Conservation (phyloP, 164 flowering plant species). For the Chloranthus sessilifolius region DNA sequence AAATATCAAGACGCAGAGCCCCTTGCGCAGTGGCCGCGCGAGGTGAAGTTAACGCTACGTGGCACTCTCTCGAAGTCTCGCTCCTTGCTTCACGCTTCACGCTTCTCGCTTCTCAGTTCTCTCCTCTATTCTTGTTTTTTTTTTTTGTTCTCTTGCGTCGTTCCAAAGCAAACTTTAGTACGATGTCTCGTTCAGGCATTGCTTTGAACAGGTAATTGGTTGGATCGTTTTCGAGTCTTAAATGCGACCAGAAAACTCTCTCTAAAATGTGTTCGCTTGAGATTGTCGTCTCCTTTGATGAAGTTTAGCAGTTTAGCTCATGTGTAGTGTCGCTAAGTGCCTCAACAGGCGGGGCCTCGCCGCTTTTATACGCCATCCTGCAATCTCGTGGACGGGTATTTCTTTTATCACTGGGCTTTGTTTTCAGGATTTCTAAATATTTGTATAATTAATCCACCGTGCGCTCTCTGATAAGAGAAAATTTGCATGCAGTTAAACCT, state of each 20-base stretch:
- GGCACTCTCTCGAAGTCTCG: background rate
- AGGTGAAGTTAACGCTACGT: background rate
- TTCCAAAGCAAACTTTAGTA: too few relatives aligned
- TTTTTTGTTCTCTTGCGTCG: too few relatives aligned
- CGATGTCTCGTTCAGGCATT: too few relatives aligned
- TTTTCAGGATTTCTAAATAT: background rate
- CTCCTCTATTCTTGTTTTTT: too few relatives aligned
- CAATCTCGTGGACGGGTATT: constrained; percentile 19
- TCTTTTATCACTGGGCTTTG: background rate
- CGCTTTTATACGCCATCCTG: constrained; percentile 14
- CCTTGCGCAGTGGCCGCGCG: background rate
- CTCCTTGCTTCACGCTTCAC: background rate
- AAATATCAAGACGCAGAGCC: too few relatives aligned
- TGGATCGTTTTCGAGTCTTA: too few relatives aligned
- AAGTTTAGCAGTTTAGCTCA: too few relatives aligned
- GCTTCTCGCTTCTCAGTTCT: too few relatives aligned
- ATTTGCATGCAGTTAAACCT: background rate
- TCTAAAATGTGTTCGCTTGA: too few relatives aligned
- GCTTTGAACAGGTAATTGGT: too few relatives aligned
- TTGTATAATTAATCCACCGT: background rate
- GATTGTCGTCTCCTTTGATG: too few relatives aligned
- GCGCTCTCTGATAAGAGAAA: background rate
- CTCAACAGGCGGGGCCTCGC: constrained; percentile 21
- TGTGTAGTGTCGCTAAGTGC: constrained; percentile 36
- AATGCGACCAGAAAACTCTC: too few relatives aligned